Evolutionary conservation across 306 rosid species (phyloP).

Genomic region (Prunus mira): DNA sequence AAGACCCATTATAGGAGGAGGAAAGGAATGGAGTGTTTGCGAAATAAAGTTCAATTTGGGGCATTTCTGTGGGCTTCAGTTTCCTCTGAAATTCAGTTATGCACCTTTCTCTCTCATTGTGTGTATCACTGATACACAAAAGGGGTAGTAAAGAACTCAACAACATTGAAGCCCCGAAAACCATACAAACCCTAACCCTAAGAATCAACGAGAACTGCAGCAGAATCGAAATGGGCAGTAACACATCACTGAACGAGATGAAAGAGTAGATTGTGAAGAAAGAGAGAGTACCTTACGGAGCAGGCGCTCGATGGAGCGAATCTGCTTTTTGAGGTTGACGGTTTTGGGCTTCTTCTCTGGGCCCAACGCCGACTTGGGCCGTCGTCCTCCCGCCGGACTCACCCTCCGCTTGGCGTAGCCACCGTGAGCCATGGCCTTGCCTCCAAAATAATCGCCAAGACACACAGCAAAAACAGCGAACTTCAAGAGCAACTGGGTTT

Average conservation of each 20-base stretch:
- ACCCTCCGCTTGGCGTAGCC: slow-evolving; percentile 86
- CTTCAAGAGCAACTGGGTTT: neutral
- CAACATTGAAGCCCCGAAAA: neutral
- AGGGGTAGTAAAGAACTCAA: neutral
- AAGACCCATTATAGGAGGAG: neutral
- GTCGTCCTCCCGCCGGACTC: slow-evolving; percentile 55
- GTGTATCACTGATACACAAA: neutral
- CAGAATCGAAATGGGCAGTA: neutral
- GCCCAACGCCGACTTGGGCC: slow-evolving; percentile 57
- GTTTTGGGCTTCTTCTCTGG: slow-evolving; percentile 71
- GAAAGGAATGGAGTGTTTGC: neutral
- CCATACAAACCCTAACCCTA: slow-evolving; percentile 5
- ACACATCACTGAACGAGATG: neutral
- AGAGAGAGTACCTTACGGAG: slow-evolving; percentile 63
- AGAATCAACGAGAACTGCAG: neutral
- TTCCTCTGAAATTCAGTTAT: neutral
- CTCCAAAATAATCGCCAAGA: slow-evolving; percentile 11
- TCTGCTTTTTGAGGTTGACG: slow-evolving; percentile 89
- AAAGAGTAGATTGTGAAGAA: neutral
- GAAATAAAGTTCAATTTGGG: neutral
- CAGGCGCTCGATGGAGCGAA: slow-evolving; percentile 89
- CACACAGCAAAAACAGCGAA: neutral
- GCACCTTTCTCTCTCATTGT: neutral
- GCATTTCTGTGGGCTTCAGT: neutral
- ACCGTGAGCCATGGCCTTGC: slow-evolving; percentile 77